Evolutionary conservation across 2,329 filamentous ascomycete species (phyloP).

Genomic region (Exophiala sp.): DNA sequence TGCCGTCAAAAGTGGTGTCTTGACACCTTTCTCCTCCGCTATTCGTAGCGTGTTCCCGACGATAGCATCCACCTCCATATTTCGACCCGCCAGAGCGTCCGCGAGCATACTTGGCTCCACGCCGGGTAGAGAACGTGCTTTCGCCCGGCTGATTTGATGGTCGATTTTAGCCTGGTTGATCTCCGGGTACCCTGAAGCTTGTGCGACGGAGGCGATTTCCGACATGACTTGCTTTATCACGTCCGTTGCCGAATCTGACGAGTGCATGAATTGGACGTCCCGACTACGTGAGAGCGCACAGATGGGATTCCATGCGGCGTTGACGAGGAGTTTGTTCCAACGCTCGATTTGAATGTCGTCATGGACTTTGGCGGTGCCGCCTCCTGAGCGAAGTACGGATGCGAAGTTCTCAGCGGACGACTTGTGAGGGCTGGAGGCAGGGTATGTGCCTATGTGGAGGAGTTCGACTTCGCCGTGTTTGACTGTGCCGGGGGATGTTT

Average conservation of each 20-base stretch:
- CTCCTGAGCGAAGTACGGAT: constrained; percentile 41
- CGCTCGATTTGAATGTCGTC: constrained; percentile 55
- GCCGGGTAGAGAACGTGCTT: constrained; percentile 36
- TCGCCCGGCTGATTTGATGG: constrained; percentile 38
- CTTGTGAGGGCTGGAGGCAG: constrained; percentile 33
- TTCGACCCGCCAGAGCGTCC: constrained; percentile 41
- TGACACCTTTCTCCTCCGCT: constrained; percentile 39
- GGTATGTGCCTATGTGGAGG: constrained; percentile 52
- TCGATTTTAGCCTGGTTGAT: constrained; percentile 38
- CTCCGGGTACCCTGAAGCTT: constrained; percentile 37
- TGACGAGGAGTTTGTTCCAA: constrained; percentile 61
- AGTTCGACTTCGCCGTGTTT: constrained; percentile 46
- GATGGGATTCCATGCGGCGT: constrained; percentile 60
- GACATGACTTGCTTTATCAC: constrained; percentile 42
- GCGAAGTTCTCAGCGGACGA: constrained; percentile 37
- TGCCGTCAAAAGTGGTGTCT: constrained; percentile 41
- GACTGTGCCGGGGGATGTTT: constrained; percentile 49
- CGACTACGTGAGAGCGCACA: constrained; percentile 55
- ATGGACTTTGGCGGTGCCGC: constrained; percentile 48
- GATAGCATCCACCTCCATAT: constrained; percentile 52
- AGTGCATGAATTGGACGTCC: constrained; percentile 51
- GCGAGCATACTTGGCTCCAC: constrained; percentile 51
- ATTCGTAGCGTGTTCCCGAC: constrained; percentile 46
- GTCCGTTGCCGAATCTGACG: constrained; percentile 33
- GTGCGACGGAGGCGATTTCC: constrained; percentile 44